Base-by-base conservation (phyloP, 805 yeast genomes). In the Debaryomyces hansenii region DNA sequence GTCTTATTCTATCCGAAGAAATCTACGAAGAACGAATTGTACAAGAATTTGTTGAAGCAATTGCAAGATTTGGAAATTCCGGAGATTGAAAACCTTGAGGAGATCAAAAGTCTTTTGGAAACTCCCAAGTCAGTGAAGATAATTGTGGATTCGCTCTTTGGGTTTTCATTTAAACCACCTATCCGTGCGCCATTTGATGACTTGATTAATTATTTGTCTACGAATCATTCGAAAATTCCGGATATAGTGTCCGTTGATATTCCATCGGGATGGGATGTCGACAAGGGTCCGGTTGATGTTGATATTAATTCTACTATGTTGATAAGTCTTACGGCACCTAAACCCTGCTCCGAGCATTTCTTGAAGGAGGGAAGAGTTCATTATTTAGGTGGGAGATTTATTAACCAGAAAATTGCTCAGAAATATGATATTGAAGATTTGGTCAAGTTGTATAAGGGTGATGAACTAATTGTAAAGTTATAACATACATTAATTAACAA, bases 191-290 rank as follows among this genome's bases (percentile, higher is more conserved):
- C 97, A 1, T 92, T 87, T 61, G 80, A 78, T 37, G 74, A 68
- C 6, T 54, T 71, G 40, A 58, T 72, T 29, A 34, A 42, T 7
- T 62, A 42, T 41, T 52, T 72, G 47, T 35, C 57, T 9, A 48
- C 55, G 53, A 52, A 58, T 40, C 12, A 78, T 76, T 7, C 69
- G 78, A 45, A 57, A 56, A n/a, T 74, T 57, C 55, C 81, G 2
- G 92, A 91, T 1, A 79, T 90, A 1, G 78, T 88, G 0, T 80
- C 95, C 0, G 87, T 94, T 2, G 99, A 94, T 63, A 81, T 92
- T 40, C 99, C 99, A 0, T 87, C 96, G 2, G 96, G 97, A 0
- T 94, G 99, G 99, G 92, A 91, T 59, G 98, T 94, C 9, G 96
- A 94, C 58, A 59, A 76, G 6, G 99, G 99, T 0, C 96, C 94